Evolutionary conservation across 75 land plant species (phyloP).

Genomic region (Cryptomeria japonica): DNA sequence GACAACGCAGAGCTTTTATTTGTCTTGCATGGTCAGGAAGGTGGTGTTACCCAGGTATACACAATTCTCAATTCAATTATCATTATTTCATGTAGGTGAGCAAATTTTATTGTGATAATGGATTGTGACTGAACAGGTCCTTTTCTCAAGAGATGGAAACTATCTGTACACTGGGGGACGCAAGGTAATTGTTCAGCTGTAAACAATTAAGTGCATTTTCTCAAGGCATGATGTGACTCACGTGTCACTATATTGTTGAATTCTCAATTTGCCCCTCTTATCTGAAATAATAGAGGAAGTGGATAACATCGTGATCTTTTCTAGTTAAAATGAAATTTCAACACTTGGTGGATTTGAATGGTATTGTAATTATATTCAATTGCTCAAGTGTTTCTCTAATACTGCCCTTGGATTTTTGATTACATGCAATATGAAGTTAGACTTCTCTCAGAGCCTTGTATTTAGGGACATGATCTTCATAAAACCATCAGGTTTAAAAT

Average conservation of each 20-base stretch:
- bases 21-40: slow-evolving; percentile 94
- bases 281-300: background rate
- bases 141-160: slow-evolving; percentile 96
- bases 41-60: slow-evolving; percentile 95
- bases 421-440: background rate
- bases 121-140: slow-evolving; percentile 52
- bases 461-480: background rate
- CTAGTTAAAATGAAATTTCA: background rate
- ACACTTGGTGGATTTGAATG: background rate
- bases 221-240: background rate
- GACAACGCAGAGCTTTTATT: slow-evolving; percentile 84
- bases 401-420: background rate
- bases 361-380: slow-evolving; percentile 3
- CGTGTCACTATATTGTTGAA: background rate
- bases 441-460: background rate
- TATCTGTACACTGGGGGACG: slow-evolving; percentile 92
- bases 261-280: background rate
- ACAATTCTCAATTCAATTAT: background rate
- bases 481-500: background rate
- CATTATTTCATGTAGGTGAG: background rate
- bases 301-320: background rate
- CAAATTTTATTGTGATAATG: background rate
- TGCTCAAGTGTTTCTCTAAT: background rate
- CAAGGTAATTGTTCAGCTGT: slow-evolving; percentile 58
- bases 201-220: background rate